These are phyloP conservation scores for Secale cereale DNA, from an alignment of 176 grass and related monocot species.

Conservation along the genomic window DNA sequence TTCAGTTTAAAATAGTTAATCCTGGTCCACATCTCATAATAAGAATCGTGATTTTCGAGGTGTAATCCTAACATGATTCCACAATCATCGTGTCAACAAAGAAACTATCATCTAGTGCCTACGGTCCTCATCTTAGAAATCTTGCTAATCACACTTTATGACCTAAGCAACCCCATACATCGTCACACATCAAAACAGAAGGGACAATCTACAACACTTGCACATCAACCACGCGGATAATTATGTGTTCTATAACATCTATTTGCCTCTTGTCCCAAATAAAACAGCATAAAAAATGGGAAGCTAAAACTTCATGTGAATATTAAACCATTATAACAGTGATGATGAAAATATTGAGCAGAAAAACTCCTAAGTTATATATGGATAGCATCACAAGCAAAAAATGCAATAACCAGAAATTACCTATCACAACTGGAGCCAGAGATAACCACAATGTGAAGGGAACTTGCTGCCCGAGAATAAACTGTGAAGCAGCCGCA, in stretches of 20 bases:
- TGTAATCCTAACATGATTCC: conserved; percentile 7
- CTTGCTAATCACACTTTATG: not conserved
- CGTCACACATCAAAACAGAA: not conserved
- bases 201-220: not conserved
- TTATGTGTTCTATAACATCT: not conserved
- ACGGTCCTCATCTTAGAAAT: not conserved
- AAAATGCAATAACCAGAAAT: conserved; percentile 20
- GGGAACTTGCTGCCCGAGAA: conserved; percentile 84
- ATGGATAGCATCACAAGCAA: conserved; percentile 13
- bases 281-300: not conserved
- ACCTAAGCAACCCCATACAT: not conserved
- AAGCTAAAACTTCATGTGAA: conserved; percentile 6
- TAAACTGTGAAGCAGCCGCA: conserved; percentile 87
- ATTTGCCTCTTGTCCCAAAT: not conserved
- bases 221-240: not conserved
- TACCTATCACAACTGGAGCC: conserved; percentile 89
- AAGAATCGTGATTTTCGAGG: not conserved
- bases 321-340: not conserved
- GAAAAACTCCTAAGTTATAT: conserved; percentile 5
- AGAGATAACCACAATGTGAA: conserved; percentile 78
- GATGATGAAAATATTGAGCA: not conserved
- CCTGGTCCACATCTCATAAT: not conserved
- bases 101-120: not conserved
- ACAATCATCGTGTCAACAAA: not conserved
- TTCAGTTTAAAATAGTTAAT: conserved; percentile 2